Percentiles rank a stretch among this genome's conserved stretches.
phyloP scores from a whole-genome alignment of 805 yeast species.

The Candida dajiaensis region DNA sequence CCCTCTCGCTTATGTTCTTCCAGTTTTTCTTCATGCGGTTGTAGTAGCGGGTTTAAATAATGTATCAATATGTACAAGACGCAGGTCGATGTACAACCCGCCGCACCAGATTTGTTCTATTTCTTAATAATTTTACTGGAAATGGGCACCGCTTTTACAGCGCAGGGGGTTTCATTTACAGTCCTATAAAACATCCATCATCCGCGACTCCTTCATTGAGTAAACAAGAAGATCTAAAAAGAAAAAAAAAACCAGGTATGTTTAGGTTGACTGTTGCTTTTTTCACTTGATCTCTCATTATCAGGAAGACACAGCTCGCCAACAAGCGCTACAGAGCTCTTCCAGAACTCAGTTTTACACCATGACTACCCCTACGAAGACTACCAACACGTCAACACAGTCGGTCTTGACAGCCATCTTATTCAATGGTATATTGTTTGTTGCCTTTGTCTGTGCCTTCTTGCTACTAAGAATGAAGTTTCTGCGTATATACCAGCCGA shows the following conservation, averaged over 20 bases:
- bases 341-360: background rate
- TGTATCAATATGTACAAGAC: background rate
- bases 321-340: background rate
- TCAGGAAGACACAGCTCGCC: background rate
- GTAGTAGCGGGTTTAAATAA: too few species aligned
- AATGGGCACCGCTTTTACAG: background rate
- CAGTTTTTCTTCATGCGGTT: background rate
- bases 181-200: background rate
- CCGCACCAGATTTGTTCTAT: background rate
- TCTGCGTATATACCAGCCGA: constrained; percentile 79
- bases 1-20: background rate
- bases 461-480: constrained; percentile 57
- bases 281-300: background rate
- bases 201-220: background rate
- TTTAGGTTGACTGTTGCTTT: background rate
- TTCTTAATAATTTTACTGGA: background rate
- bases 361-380: background rate
- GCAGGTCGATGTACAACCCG: background rate
- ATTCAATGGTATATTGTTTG: constrained; percentile 62
- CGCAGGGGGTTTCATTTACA: background rate
- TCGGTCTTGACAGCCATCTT: constrained; percentile 69
- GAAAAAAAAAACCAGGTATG: too few species aligned
- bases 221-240: background rate
- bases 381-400: constrained; percentile 52
- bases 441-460: constrained; percentile 55